Evolutionary conservation across 2,329 filamentous ascomycete genomes (phyloP), one percentile per base, ranked within the genome.

Genomic region (Ophiostoma piceae): DNA sequence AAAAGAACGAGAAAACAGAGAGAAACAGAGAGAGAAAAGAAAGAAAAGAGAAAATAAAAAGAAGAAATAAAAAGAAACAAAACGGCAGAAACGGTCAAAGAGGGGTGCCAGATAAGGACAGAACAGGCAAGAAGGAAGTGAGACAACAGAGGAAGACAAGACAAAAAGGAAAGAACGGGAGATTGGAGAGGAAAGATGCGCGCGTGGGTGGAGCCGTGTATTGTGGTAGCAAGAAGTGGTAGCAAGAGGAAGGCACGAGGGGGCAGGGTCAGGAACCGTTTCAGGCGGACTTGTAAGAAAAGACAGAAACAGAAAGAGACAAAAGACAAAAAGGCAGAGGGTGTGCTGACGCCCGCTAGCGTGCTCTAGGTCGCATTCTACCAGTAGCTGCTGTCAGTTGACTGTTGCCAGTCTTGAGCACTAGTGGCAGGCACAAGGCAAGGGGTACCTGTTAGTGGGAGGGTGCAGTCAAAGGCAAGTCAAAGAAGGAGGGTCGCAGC

Each of bases 151-250:
- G 8, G 26, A 29, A 62, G 22, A 14, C 57, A 32, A 14, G 51
- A 26, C 43, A 16, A 16, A 47, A 47, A 19, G 43, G 43, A n/a
- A 47, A 47, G 57, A 62, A 12, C 26, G 57, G 19, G 19, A 65
- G 62, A 37, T 22, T 39, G 62, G 19, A 39, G n/a, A 65, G 60
- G 62, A 65, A 65, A 39, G 62, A 65, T 65, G 62, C 32, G 29
- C 60, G 62, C 62, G 62, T 65, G 62, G 62, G 62, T 65, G 62
- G 62, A 35, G 32, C 62, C 39, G 35, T 41, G 62, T 65, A 35
- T 41, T 65, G 62, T 29, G 26, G 26, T 29, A 29, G 12, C 26
- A 35, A 35, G 57, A 32, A 39, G 26, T 29, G 26, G 35, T 37
- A 11, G 37, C 37, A 19, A n/a, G 19, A 16, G 32, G 35, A 65